Evolutionary conservation across 306 rosid species (phyloP).

Genomic region (cucumber (Cucumis sativus)): DNA sequence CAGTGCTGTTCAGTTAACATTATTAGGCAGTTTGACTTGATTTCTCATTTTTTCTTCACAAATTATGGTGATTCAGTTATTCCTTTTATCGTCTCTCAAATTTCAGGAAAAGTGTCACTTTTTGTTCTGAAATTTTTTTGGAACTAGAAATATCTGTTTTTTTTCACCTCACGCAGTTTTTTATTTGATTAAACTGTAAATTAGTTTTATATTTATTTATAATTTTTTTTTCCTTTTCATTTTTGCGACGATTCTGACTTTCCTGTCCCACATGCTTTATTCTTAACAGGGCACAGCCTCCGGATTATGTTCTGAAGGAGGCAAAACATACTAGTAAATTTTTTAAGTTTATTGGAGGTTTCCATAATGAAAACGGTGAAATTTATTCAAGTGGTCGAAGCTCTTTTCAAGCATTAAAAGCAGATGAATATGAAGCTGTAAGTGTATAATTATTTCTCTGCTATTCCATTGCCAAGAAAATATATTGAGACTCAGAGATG

Average conservation of each 20-base stretch:
- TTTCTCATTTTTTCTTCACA: too few species aligned
- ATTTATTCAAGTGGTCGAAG: conserved; percentile 36
- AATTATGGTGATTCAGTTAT: too few species aligned
- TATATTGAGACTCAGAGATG: neutral
- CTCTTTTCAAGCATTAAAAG: conserved; percentile 75
- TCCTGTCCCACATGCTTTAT: conserved; percentile 10
- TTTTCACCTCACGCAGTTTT: neutral
- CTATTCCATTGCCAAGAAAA: neutral
- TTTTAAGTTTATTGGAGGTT: conserved; percentile 69
- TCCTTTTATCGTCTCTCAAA: neutral
- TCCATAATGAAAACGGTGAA: conserved; percentile 53
- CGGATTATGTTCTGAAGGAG: conserved; percentile 85
- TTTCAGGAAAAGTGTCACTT: neutral
- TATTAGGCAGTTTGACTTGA: too few species aligned
- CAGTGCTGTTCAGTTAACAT: too few species aligned
- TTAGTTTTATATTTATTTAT: neutral
- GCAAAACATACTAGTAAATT: conserved; percentile 90
- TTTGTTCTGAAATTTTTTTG: neutral
- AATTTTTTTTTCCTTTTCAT: neutral
- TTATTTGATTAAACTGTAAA: neutral
- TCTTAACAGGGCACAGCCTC: conserved; percentile 81
- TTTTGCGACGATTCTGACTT: conserved; percentile 13
- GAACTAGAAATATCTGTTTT: neutral
- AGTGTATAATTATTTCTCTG: conserved; percentile 17
- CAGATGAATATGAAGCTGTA: conserved; percentile 94